Evolutionary conservation across 1,284 basidiomycete species (phyloP).

Genomic region (Trametes sp.): DNA sequence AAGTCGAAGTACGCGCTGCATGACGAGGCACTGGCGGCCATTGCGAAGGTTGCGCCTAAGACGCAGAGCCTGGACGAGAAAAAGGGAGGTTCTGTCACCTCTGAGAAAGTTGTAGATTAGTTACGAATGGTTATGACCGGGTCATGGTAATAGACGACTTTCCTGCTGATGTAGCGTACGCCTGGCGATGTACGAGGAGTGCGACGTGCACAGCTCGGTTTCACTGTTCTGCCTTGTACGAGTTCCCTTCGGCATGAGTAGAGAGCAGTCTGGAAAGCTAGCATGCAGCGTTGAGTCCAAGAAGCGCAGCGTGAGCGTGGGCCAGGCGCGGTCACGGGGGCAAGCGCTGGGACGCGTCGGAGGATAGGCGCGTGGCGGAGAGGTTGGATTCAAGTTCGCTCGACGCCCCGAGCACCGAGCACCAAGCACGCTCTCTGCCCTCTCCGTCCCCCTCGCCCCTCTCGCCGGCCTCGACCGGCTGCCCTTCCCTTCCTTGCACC

Average conservation of each 20-base stretch:
- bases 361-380: slow-evolving; percentile 10
- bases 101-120: slow-evolving; percentile 17
- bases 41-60: neutral
- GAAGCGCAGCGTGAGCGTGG: too few relatives aligned
- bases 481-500: slow-evolving; percentile 12
- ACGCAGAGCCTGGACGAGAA: slow-evolving; percentile 11
- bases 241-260: too few relatives aligned
- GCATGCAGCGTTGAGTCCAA: too few relatives aligned
- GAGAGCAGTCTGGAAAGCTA: too few relatives aligned
- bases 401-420: neutral
- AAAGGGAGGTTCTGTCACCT: slow-evolving; percentile 4
- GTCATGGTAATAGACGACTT: neutral
- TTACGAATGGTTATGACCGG: neutral
- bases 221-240: too few relatives aligned
- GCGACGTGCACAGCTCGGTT: too few relatives aligned
- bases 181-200: too few relatives aligned
- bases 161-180: neutral
- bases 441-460: neutral
- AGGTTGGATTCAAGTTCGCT: neutral
- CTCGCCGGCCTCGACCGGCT: neutral
- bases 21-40: slow-evolving; percentile 34
- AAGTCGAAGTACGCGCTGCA: slow-evolving; percentile 60
- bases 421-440: neutral
- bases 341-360: slow-evolving; percentile 12
- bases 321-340: slow-evolving; percentile 15